Base-by-base conservation (phyloP, 2,329 filamentous ascomycete species). In the Coleophoma eucalyptorum region DNA sequence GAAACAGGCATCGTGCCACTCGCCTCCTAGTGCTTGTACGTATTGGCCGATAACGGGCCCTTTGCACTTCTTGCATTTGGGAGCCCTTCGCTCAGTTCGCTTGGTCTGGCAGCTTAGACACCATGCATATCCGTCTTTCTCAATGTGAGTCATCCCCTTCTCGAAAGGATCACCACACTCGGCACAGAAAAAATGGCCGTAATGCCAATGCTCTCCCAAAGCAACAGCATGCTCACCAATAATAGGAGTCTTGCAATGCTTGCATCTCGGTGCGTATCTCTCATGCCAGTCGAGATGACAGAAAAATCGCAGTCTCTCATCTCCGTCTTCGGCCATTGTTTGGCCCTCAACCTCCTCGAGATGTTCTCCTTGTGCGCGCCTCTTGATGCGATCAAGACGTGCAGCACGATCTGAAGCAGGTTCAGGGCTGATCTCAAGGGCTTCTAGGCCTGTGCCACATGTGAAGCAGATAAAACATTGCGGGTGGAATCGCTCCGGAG, bases 201-300 rank as follows among this genome's bases (percentile, higher is more conserved):
- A 89, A 68, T 99, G 94, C 89, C 90, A 99, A 71, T 96, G 91
- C n/a, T 86, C 83, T 1, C 94, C 94, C 50, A 96, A 90, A 1
- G 94, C 94, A 13, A 97, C 86, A 32, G 97, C 86, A 59, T 97
- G 90, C 70, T 97, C 92, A 40, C 92, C 92, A 59, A 97, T 85
- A 63, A 99, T 99, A 3, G 94, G 93, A 7, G 94, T 99, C 68
- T 88, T 91, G 80, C 94, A 99, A 68, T 89, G 91, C 72, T 94
- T 94, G 78, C 94, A 99, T 40, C 90, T 84, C 4, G 94, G 94
- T 32, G 89, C 91, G 70, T 90, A 99, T 49, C 88, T 76, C 71
- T 99, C 94, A 69, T 99, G 94, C 81, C 92, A 99, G 74, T 99
- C 94, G n/a, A 99, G 80, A 67, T 97, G 93, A 71, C 94, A 99